phyloP scores from a whole-genome alignment of 768 basidiomycete species.

The Hypholoma fasciculare region DNA sequence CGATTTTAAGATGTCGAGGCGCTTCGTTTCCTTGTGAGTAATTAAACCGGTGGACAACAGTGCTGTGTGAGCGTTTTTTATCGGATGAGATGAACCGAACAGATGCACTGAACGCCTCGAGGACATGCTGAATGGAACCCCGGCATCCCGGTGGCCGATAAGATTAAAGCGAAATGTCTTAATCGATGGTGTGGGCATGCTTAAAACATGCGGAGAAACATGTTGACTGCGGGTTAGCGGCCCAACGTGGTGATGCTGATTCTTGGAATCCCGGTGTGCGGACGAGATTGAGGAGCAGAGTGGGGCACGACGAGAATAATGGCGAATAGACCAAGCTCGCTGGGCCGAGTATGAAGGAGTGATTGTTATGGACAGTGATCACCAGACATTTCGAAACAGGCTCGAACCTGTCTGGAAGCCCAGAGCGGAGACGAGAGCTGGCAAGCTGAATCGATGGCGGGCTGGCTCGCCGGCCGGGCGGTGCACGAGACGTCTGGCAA shows the following conservation, averaged over 20 bases:
- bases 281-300: neutral
- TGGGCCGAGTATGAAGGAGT: neutral
- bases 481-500: neutral
- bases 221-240: neutral
- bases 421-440: slow-evolving; percentile 6
- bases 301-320: neutral
- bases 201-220: slow-evolving; percentile 3
- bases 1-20: neutral
- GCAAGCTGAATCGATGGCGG: neutral
- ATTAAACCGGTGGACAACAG: neutral
- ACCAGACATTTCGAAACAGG: neutral
- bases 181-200: neutral
- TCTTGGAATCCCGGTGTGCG: neutral
- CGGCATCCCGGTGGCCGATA: no score
- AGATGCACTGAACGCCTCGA: neutral
- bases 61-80: neutral
- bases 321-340: neutral
- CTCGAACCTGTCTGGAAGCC: slow-evolving; percentile 4
- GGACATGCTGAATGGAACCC: neutral
- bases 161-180: neutral
- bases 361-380: neutral
- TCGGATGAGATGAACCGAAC: neutral
- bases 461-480: neutral
- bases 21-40: neutral
- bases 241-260: neutral